These are phyloP conservation scores for Neonectria neomacrospora DNA, from an alignment of 2,329 filamentous ascomycete genomes.

Conservation along the genomic window DNA sequence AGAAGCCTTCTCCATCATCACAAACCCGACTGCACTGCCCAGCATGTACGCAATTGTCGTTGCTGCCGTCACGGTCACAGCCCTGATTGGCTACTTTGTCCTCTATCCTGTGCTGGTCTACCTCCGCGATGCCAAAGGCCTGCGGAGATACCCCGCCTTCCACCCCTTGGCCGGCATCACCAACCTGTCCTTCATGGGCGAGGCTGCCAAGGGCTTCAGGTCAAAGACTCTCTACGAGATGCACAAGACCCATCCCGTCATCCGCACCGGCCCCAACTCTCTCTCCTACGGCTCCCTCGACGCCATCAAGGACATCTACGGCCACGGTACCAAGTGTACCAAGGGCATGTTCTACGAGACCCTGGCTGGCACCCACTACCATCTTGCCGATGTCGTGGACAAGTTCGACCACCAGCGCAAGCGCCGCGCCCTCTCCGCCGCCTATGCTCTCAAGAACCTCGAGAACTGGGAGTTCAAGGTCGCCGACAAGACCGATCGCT, in stretches of 20 bases:
- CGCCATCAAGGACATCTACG: slow-evolving; percentile 51
- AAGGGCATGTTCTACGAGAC: slow-evolving; percentile 61
- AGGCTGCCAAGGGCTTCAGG: slow-evolving; percentile 51
- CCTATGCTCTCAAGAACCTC: slow-evolving; percentile 64
- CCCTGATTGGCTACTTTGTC: slow-evolving; percentile 31
- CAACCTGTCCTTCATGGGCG: slow-evolving; percentile 35
- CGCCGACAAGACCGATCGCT: slow-evolving; percentile 59
- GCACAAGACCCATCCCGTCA: slow-evolving; percentile 55
- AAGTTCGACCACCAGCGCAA: slow-evolving; percentile 63
- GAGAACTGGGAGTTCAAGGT: slow-evolving; percentile 67
- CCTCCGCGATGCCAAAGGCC: slow-evolving; percentile 52
- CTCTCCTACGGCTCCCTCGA: slow-evolving; percentile 40
- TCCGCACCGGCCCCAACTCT: slow-evolving; percentile 44
- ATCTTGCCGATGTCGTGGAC: slow-evolving; percentile 64
- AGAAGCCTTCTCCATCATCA: not conserved
- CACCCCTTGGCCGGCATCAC: slow-evolving; percentile 37
- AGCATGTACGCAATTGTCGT: slow-evolving; percentile 38
- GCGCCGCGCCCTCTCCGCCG: slow-evolving; percentile 60
- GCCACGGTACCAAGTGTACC: slow-evolving; percentile 59
- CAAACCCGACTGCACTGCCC: slow-evolving; percentile 11
- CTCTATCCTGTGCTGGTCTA: slow-evolving; percentile 33
- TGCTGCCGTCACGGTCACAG: slow-evolving; percentile 16
- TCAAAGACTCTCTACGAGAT: slow-evolving; percentile 58
- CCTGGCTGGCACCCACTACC: slow-evolving; percentile 59
- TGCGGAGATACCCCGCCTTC: slow-evolving; percentile 39